Base-by-base conservation (phyloP, 1,284 basidiomycete species). In the Sphaerobolus stellatus region DNA sequence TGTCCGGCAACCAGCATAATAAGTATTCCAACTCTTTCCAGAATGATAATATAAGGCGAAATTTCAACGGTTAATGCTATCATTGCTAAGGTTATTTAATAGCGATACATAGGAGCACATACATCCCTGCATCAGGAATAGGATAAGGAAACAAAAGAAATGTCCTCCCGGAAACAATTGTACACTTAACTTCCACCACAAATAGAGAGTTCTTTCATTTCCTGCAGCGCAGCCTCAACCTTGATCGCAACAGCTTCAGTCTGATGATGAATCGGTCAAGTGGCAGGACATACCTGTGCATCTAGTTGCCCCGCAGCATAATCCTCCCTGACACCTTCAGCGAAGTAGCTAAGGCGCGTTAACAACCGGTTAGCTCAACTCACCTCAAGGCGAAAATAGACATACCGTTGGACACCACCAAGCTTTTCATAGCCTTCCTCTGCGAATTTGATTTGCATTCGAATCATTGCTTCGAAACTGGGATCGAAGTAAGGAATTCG, bases 361-460 rank as follows among this genome's bases (percentile, higher is more conserved):
- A 27, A 36, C 25, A 25, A 44, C 18, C 43, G 30, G 20, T 22
- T 41, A 50, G 30, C 14, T 30, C 16, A 3, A 14, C 30, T 9
- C 48, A 14, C 44, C 25, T 8, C 43, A 30, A 40, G 22, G 22
- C 6, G 29, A 41, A 34, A 48, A 11, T 27, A 30, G 14, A 13
- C 66, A 38, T 59, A 89, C 83, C 94, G 77, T 71, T 99, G 97
- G 4, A 99, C 97, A 44, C 93, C 89, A 43, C 94, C 92, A 53
- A 99, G 80, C 75, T 97, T 98, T 75, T 99, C 95, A 69, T 99
- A 99, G 0, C 93, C 97, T 64, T 98, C 95, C 69, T 98, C 92
- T 1, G 95, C 94, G 66, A 98, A 98, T 65, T 94, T 94, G 67
- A 92, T 84, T 70, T 99, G 96, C 82, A 97, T 92, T 40, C 97